Evolutionary conservation across 2,329 filamentous ascomycete genomes (phyloP), one percentile per base, ranked within the genome.

Genomic region (Rutstroemia sydowiana): DNA sequence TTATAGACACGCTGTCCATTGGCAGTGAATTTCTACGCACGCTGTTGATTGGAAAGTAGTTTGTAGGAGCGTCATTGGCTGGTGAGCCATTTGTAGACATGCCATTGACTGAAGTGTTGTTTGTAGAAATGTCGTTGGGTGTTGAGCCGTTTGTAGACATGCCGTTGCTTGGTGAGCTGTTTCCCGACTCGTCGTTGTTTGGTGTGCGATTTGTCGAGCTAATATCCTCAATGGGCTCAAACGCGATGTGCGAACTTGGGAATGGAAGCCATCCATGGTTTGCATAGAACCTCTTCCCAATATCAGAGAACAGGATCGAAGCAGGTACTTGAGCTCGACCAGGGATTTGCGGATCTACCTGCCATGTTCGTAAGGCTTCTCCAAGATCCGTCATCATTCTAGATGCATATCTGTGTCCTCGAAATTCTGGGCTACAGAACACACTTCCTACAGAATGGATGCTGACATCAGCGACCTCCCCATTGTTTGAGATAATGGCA

Each of bases 301-400:
- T 90, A 62, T 95, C 88, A 8, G 89, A 95, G 69, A 84, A 95
- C 8, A 96, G 74, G 7, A 95, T 78, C 0, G 87, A 91, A 68
- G 92, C 93, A 13, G 80, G 55, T 26, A 68, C 57, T 66, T 75
- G 65, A 64, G 67, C 59, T 66, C 64, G 18, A 65, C 63, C 42
- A 59, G 55, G 47, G 1, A 52, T 52, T 1, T 70, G 66, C 34
- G 69, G 64, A 28, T 73, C 72, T 53, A 71, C 69, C 59, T 81
- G 75, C 70, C 77, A 77, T 2, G 69, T 75, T 56, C 74, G 71
- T 39, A 83, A 62, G 48, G 69, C 71, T 46, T 71, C 69, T 13
- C 77, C 81, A 32, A 93, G 65, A 59, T 91, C 82, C 39, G 68
- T 67, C 67, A 91, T 78, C 84, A 93, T 91, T 51, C 84, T 76